phyloP scores from a whole-genome alignment of 345 rosid genomes.

The Crucihimalaya himalaica region DNA sequence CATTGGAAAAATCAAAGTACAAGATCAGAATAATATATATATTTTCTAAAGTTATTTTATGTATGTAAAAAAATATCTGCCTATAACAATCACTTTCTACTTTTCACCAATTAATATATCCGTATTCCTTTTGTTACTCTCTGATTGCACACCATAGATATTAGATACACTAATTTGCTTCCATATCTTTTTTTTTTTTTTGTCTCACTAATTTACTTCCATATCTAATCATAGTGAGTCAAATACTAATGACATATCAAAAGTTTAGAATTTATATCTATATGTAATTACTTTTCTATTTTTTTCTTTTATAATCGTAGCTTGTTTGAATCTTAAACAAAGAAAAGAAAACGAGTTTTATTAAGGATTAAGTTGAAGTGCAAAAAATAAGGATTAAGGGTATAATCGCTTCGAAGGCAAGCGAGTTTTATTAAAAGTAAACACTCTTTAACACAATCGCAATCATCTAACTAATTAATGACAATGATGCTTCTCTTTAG shows the following conservation, averaged over 20 bases:
- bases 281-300: background rate
- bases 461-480: conserved; percentile 30
- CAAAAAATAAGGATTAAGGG: conserved; percentile 15
- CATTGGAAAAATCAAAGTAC: background rate
- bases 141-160: background rate
- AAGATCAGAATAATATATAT: background rate
- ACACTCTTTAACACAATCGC: conserved; percentile 10
- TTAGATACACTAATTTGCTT: background rate
- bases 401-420: conserved; percentile 38
- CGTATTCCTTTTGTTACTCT: background rate
- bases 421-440: conserved; percentile 22
- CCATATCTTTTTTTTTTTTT: background rate
- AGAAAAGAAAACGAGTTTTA: background rate
- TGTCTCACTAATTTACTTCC: background rate
- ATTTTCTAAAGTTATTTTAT: background rate
- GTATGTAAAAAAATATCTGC: background rate
- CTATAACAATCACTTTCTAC: background rate
- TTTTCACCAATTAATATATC: background rate
- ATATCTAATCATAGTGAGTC: background rate
- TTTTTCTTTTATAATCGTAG: background rate
- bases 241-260: background rate
- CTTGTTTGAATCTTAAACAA: background rate
- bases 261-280: background rate
- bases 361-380: background rate
- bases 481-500: background rate